These are phyloP conservation scores for Phytopythium montanum DNA, from an alignment of 352 stramenopile species.

Conservation along the genomic window DNA sequence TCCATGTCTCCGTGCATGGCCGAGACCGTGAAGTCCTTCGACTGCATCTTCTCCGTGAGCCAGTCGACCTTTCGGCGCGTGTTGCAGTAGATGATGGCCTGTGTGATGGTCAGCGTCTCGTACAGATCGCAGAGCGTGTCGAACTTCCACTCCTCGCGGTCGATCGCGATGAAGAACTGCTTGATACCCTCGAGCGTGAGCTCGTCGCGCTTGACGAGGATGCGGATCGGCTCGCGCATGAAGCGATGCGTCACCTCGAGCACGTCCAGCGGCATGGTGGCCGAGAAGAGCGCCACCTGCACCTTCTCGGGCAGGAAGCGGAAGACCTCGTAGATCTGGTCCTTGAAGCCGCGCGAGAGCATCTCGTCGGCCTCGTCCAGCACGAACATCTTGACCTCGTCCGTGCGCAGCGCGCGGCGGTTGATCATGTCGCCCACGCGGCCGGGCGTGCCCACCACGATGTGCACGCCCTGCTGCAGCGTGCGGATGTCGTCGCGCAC, in stretches of 20 bases:
- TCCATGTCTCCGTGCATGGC: slow-evolving; percentile 99
- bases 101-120: slow-evolving; percentile 99
- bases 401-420: slow-evolving; percentile 92
- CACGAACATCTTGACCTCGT: slow-evolving; percentile 97
- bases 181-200: slow-evolving; percentile 99
- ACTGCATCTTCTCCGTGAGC: slow-evolving; percentile 99
- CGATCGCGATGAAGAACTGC: slow-evolving; percentile 99
- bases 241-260: slow-evolving; percentile 98
- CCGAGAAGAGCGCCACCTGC: slow-evolving; percentile 98
- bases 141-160: slow-evolving; percentile 99
- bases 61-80: slow-evolving; percentile 99
- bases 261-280: slow-evolving; percentile 99
- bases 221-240: slow-evolving; percentile 98
- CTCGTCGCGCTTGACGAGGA: slow-evolving; percentile 99
- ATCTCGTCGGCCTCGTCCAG: slow-evolving; percentile 99
- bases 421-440: slow-evolving; percentile 99
- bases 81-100: slow-evolving; percentile 99
- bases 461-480: slow-evolving; percentile 96
- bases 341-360: slow-evolving; percentile 99
- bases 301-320: slow-evolving; percentile 97
- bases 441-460: slow-evolving; percentile 98
- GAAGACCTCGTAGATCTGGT: slow-evolving; percentile 99
- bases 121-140: slow-evolving; percentile 99
- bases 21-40: slow-evolving; percentile 99
- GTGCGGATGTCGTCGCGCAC: slow-evolving; percentile 98